Conservation (phyloP, 305 asterid species). For the Rubia occidens region DNA sequence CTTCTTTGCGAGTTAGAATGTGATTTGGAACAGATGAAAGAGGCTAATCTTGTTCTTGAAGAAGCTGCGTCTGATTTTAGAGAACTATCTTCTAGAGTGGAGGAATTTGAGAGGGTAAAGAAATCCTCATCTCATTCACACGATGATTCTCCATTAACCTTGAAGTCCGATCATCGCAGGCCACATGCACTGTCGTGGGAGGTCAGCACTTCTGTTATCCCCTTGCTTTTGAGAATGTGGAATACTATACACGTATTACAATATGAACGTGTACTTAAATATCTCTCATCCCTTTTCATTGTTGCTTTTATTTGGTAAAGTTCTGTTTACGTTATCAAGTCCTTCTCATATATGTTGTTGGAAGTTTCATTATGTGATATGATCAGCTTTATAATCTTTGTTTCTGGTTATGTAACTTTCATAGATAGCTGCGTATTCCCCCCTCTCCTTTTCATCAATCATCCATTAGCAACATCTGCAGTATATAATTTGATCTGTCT, state of each 20-base stretch:
- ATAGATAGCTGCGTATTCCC: not conserved
- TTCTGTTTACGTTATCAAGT: not conserved
- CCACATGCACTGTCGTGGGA: slow-evolving; percentile 99
- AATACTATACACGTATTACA: not conserved
- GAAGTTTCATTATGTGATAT: not conserved
- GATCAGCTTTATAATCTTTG: not conserved
- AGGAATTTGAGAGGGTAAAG: slow-evolving; percentile 77
- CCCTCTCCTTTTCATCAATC: not conserved
- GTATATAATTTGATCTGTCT: not conserved
- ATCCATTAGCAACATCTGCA: not conserved
- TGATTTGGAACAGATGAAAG: slow-evolving; percentile 55
- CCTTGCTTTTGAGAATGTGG: slow-evolving; percentile 3
- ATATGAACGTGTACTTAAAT: not conserved
- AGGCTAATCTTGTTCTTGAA: slow-evolving; percentile 92
- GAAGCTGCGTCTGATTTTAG: slow-evolving; percentile 94
- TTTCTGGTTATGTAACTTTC: not conserved
- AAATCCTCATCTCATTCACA: slow-evolving; percentile 44
- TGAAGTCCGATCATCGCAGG: slow-evolving; percentile 93
- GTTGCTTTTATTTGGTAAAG: not conserved
- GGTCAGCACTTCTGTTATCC: slow-evolving; percentile 46
- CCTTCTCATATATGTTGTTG: not conserved
- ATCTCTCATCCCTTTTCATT: not conserved
- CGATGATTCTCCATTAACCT: slow-evolving; percentile 46
- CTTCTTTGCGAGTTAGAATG: slow-evolving; percentile 93
- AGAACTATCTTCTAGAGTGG: slow-evolving; percentile 76